Conservation (phyloP, 1,284 basidiomycete genomes). For the Ustilago cynodontis region DNA sequence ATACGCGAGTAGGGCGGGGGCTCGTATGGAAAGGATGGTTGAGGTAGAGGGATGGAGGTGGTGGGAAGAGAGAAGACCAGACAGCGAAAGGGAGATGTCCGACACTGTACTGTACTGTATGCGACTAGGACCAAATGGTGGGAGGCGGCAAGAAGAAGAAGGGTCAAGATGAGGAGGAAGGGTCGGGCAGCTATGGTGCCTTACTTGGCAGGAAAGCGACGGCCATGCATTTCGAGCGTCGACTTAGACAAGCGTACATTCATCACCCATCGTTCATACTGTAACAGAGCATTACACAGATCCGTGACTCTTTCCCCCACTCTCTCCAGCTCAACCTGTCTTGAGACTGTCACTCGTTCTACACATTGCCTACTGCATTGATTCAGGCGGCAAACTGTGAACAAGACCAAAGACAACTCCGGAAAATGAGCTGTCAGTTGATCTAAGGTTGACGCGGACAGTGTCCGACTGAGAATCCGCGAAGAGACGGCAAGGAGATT, state of each 20-base stretch:
- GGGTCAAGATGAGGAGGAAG: background rate
- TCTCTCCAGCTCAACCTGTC: background rate
- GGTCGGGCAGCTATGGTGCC: too few species aligned
- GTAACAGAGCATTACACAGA: background rate
- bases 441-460: slow-evolving; percentile 20
- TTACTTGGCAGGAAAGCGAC: slow-evolving; percentile 6
- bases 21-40: slow-evolving; percentile 16
- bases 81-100: background rate
- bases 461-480: slow-evolving; percentile 1
- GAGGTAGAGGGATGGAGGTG: background rate
- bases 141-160: background rate
- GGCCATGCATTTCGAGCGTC: slow-evolving; percentile 13
- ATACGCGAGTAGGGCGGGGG: slow-evolving; percentile 15
- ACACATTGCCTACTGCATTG: too few species aligned
- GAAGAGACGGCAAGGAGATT: too few species aligned
- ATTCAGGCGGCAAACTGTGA: too few species aligned
- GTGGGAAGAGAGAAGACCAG: background rate
- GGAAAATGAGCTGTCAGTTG: background rate
- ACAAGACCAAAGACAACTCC: background rate
- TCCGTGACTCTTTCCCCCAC: background rate
- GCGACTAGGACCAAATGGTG: slow-evolving; percentile 13
- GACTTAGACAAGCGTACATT: background rate
- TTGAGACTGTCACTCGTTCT: background rate
- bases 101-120: too few species aligned
- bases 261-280: too few species aligned